These are phyloP conservation scores for Myxozyma kluyveri DNA, from an alignment of 805 yeast genomes.

Conservation along the genomic window DNA sequence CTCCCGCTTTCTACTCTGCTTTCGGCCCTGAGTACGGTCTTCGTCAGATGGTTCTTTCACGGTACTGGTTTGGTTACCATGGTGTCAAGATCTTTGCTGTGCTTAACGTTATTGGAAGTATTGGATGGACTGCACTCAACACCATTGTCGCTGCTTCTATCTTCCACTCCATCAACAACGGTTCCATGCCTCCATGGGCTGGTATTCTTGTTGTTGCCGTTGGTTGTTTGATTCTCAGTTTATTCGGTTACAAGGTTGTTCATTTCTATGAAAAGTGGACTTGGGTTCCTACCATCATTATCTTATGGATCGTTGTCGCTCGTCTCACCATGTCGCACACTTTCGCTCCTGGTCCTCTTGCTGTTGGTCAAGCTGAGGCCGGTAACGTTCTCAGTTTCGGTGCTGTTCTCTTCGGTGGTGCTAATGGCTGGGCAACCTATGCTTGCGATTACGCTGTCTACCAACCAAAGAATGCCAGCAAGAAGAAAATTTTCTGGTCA, in stretches of 20 bases:
- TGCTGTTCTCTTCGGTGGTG: slow-evolving; percentile 79
- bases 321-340: slow-evolving; percentile 66
- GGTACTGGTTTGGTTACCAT: slow-evolving; percentile 71
- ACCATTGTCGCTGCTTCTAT: slow-evolving; percentile 86
- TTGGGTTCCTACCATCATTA: slow-evolving; percentile 79
- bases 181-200: slow-evolving; percentile 80
- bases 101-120: slow-evolving; percentile 77
- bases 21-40: slow-evolving; percentile 84
- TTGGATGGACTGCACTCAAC: slow-evolving; percentile 95
- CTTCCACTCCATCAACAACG: slow-evolving; percentile 67
- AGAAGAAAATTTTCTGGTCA: slow-evolving; percentile 58
- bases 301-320: slow-evolving; percentile 74
- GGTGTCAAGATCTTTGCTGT: slow-evolving; percentile 75
- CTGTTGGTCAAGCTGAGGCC: slow-evolving; percentile 64
- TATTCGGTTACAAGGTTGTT: slow-evolving; percentile 81
- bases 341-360: slow-evolving; percentile 55
- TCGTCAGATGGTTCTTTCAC: slow-evolving; percentile 80
- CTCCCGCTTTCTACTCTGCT: slow-evolving; percentile 78
- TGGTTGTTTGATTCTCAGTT: slow-evolving; percentile 66
- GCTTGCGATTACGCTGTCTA: slow-evolving; percentile 91
- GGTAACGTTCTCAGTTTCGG: slow-evolving; percentile 79
- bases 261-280: slow-evolving; percentile 80
- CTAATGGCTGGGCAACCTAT: slow-evolving; percentile 91
- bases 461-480: slow-evolving; percentile 65
- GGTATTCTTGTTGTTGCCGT: slow-evolving; percentile 71